Evolutionary conservation across 192 early-diverging fungal genomes (phyloP).

Genomic region (Linnemannia schmuckeri): DNA sequence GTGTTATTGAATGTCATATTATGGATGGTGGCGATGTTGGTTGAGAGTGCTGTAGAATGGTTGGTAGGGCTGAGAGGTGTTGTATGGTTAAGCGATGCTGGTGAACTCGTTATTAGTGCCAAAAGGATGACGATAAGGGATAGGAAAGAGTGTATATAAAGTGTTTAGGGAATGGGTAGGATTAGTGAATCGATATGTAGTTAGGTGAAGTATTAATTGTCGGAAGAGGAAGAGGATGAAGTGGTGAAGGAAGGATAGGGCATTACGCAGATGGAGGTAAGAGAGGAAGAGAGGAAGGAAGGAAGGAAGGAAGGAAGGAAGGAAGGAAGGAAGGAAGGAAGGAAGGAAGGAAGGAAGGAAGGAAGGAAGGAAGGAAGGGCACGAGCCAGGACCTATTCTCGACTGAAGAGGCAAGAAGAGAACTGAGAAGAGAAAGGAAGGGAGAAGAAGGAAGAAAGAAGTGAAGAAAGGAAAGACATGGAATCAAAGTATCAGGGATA

Average conservation of each 20-base stretch:
- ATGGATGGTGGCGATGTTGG: background rate
- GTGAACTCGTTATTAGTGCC: background rate
- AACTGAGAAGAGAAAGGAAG: background rate
- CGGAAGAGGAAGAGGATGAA: background rate
- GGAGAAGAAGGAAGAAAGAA: slow-evolving; percentile 9
- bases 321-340: background rate
- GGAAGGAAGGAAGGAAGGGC: background rate
- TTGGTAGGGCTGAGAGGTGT: background rate
- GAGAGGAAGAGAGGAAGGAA: background rate
- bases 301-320: background rate
- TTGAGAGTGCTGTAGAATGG: background rate
- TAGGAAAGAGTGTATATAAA: background rate
- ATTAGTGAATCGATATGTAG: background rate
- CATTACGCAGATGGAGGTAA: background rate
- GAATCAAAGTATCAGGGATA: background rate
- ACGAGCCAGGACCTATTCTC: background rate
- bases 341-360: background rate
- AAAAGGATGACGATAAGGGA: background rate
- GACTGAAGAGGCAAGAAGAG: background rate
- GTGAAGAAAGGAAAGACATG: background rate
- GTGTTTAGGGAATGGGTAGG: background rate
- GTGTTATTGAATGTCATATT: background rate
- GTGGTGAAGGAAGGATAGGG: background rate
- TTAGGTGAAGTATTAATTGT: background rate
- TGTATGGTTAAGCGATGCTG: too few relatives aligned